Percentiles rank a stretch among this genome's conserved stretches.
These are phyloP conservation scores for Penicillium paxilli DNA, from an alignment of 495 filamentous ascomycete species.

Conservation along the genomic window DNA sequence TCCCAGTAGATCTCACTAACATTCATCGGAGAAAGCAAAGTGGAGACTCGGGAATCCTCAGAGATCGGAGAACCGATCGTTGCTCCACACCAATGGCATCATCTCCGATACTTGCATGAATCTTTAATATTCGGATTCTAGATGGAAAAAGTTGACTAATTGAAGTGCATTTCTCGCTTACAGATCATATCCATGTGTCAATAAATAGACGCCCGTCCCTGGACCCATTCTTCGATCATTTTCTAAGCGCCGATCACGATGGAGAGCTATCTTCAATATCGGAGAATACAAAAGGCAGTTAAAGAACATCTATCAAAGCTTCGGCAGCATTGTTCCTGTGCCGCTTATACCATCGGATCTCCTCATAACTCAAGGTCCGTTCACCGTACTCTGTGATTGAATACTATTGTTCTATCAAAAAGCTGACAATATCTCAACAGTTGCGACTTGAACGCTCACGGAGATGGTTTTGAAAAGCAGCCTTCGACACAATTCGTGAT, in stretches of 20 bases:
- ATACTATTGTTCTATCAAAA: no score
- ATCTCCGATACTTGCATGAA: background rate
- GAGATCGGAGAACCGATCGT: no score
- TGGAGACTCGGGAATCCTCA: background rate
- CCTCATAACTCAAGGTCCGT: background rate
- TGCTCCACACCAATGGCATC: background rate
- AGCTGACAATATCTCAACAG: background rate
- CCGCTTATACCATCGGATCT: background rate
- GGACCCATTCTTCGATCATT: no score
- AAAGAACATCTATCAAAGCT: background rate
- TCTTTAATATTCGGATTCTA: background rate
- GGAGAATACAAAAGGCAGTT: background rate
- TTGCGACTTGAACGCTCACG: background rate
- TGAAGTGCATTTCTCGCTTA: background rate
- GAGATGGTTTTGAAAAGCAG: background rate
- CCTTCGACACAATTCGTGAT: background rate
- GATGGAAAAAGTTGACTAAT: background rate
- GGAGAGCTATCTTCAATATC: background rate
- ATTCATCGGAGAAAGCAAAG: no score
- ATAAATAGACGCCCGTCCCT: no score
- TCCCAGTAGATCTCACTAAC: no score
- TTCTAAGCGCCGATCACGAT: background rate
- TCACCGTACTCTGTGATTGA: no score
- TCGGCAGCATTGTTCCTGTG: background rate
- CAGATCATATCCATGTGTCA: no score